Evolutionary conservation across 192 early-diverging fungal genomes (phyloP).

Genomic region (Mortierella antarctica): DNA sequence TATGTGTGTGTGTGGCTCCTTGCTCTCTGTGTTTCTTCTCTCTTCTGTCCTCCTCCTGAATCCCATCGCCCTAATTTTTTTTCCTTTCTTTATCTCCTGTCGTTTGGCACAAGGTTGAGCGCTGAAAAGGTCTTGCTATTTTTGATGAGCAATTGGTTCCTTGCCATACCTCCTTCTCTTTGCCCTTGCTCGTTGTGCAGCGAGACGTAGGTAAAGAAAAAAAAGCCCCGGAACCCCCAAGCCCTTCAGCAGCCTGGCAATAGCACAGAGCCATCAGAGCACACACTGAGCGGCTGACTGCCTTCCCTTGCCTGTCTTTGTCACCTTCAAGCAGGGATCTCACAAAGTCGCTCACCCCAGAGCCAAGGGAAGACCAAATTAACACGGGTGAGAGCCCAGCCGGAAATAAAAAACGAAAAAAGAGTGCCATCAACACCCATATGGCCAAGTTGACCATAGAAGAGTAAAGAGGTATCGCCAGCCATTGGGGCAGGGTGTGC

Average conservation of each 20-base stretch:
- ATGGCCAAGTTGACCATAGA: no score
- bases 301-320: not conserved
- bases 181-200: not conserved
- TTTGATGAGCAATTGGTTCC: not conserved
- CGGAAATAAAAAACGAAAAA: constrained; percentile 22
- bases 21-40: constrained; percentile 29
- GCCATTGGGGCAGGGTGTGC: no score
- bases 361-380: constrained; percentile 17
- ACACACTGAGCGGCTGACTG: no score
- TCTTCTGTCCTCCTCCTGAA: constrained; percentile 14
- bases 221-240: no score
- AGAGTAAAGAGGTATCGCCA: no score
- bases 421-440: not conserved
- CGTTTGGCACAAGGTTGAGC: not conserved
- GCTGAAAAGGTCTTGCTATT: not conserved
- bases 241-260: no score
- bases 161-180: constrained; percentile 5
- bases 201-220: not conserved
- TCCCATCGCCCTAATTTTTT: constrained; percentile 4
- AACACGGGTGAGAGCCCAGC: constrained; percentile 17
- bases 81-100: constrained; percentile 10
- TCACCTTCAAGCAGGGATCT: not conserved
- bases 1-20: constrained; percentile 34
- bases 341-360: constrained; percentile 4
- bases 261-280: no score